Evolutionary conservation across 805 yeast species (phyloP).

Genomic region (Wickerhamomyces rabaulensis): DNA sequence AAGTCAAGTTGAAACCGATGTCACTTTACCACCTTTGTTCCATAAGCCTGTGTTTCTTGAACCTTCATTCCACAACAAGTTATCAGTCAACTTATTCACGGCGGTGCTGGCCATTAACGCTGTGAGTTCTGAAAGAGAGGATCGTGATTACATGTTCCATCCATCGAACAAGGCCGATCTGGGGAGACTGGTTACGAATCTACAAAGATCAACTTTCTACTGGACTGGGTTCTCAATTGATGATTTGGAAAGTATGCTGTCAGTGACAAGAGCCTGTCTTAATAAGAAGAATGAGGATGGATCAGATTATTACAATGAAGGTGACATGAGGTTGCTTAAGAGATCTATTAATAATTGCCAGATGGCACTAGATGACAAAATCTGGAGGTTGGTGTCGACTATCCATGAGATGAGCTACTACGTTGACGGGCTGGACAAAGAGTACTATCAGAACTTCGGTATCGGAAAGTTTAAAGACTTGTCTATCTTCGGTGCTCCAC

Average conservation of each 20-base stretch:
- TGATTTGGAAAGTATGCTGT: slow-evolving; percentile 49
- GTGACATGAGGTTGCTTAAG: slow-evolving; percentile 39
- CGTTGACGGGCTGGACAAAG: slow-evolving; percentile 39
- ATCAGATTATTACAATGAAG: slow-evolving; percentile 24
- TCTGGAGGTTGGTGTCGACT: slow-evolving; percentile 54
- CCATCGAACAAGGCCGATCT: slow-evolving; percentile 49
- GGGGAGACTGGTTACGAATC: slow-evolving; percentile 50
- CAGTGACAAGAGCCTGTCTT: slow-evolving; percentile 42
- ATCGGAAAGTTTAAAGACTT: slow-evolving; percentile 32
- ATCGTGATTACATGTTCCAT: slow-evolving; percentile 68
- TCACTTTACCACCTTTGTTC: slow-evolving; percentile 51
- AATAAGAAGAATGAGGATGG: slow-evolving; percentile 30
- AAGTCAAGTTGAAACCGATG: slow-evolving; percentile 49
- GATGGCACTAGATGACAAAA: slow-evolving; percentile 42
- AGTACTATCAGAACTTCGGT: slow-evolving; percentile 37
- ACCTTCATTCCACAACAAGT: slow-evolving; percentile 58
- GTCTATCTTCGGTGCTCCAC: slow-evolving; percentile 57
- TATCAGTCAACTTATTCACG: slow-evolving; percentile 58
- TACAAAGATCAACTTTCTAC: slow-evolving; percentile 63
- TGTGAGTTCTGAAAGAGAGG: slow-evolving; percentile 64
- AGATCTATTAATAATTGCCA: slow-evolving; percentile 41
- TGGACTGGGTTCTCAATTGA: slow-evolving; percentile 68
- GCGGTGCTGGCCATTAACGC: slow-evolving; percentile 70
- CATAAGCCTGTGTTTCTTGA: slow-evolving; percentile 53
- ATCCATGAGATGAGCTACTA: slow-evolving; percentile 65